These are phyloP conservation scores for Ammopiptanthus mongolicus DNA, from an alignment of 306 rosid species.

Conservation along the genomic window DNA sequence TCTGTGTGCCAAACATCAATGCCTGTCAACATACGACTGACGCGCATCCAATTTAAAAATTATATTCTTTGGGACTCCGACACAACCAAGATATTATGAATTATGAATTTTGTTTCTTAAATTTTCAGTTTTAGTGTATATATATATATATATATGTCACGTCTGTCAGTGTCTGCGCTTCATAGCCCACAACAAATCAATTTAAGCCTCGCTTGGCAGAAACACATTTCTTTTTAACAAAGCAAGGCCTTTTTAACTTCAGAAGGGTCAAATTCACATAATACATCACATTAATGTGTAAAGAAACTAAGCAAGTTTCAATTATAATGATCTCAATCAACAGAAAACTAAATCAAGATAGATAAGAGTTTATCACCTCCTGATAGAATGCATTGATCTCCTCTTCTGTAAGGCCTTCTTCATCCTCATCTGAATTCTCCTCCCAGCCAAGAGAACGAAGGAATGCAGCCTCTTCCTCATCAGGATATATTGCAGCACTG, in stretches of 20 bases:
- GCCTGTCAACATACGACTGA: neutral
- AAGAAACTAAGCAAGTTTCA: neutral
- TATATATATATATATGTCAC: too few species aligned
- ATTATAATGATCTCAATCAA: neutral
- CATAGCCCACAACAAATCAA: neutral
- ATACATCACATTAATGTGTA: neutral
- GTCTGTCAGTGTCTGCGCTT: too few species aligned
- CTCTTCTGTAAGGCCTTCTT: constrained; percentile 90
- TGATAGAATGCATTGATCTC: constrained; percentile 78
- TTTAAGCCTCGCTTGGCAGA: neutral
- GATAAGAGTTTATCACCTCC: constrained; percentile 46
- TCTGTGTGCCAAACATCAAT: neutral
- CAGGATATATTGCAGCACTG: constrained; percentile 53
- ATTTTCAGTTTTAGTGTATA: too few species aligned
- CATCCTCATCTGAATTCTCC: constrained; percentile 82
- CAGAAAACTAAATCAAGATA: neutral
- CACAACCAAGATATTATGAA: too few species aligned
- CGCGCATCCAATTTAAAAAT: neutral
- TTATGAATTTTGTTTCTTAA: too few species aligned
- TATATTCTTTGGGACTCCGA: too few species aligned
- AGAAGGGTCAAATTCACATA: neutral
- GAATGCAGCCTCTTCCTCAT: constrained; percentile 92
- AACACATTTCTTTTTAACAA: neutral
- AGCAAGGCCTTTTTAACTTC: neutral
- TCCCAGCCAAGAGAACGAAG: constrained; percentile 99